A percentile compares a stretch with the other conserved stretches of the same genome.
phyloP scores from a whole-genome alignment of 2,329 filamentous ascomycete species.

The Cryoendolithus antarcticus region DNA sequence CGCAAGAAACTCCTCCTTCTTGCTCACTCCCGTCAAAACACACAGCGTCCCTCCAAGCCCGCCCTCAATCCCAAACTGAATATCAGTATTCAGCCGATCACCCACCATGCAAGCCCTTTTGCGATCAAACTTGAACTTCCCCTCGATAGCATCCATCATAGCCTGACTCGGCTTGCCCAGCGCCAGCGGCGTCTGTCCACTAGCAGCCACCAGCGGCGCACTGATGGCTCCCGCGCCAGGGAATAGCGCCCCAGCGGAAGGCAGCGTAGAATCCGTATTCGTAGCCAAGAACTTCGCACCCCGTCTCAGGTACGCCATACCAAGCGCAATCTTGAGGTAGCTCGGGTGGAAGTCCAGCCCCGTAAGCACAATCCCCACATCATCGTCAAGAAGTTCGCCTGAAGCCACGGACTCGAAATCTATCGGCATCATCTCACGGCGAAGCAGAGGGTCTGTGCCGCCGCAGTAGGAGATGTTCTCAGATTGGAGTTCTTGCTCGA shows the following conservation, averaged over 20 bases:
- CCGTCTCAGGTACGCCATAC: constrained; percentile 70
- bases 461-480: constrained; percentile 73
- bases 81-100: constrained; percentile 87
- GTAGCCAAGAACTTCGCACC: constrained; percentile 85
- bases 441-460: constrained; percentile 67
- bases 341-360: constrained; percentile 92
- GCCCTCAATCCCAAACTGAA: constrained; percentile 86
- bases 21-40: constrained; percentile 83
- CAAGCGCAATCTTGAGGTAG: constrained; percentile 80
- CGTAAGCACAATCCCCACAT: constrained; percentile 78
- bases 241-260: constrained; percentile 70
- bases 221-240: constrained; percentile 79
- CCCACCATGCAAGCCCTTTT: constrained; percentile 88
- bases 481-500: constrained; percentile 73
- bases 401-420: constrained; percentile 68
- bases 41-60: constrained; percentile 81
- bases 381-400: constrained; percentile 65
- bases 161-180: constrained; percentile 93
- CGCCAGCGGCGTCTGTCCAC: constrained; percentile 55
- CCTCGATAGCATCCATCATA: constrained; percentile 99
- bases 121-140: constrained; percentile 82
- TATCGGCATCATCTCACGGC: constrained; percentile 64
- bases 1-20: constrained; percentile 70
- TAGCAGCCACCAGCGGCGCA: constrained; percentile 57
- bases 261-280: constrained; percentile 83